Evolutionary conservation across 768 basidiomycete species (phyloP).

Genomic region (Trichaptum fuscoviolaceum): DNA sequence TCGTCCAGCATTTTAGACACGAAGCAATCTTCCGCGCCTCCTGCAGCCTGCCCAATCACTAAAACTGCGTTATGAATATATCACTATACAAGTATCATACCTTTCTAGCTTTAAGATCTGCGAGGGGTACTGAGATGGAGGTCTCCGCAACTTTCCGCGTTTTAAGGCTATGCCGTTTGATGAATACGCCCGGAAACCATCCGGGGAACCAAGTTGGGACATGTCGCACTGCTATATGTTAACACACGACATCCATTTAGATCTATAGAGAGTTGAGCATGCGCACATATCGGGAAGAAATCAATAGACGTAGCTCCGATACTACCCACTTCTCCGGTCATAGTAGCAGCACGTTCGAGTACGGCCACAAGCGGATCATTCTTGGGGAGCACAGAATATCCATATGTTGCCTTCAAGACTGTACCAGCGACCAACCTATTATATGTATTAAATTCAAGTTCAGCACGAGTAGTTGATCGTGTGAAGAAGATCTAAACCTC

Average conservation of each 20-base stretch:
- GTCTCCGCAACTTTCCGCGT: background rate
- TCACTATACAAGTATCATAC: background rate
- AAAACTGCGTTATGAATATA: background rate
- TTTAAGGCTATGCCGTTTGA: background rate
- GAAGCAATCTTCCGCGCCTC: background rate
- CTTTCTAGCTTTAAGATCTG: background rate
- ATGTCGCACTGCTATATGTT: background rate
- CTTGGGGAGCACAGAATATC: slow-evolving; percentile 1
- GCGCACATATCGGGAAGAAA: background rate
- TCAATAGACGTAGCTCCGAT: background rate
- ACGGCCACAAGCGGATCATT: background rate
- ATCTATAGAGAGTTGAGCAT: background rate
- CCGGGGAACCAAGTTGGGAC: background rate
- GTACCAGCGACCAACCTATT: background rate
- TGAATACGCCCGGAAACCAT: background rate
- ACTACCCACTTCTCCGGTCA: background rate
- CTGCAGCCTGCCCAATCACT: background rate
- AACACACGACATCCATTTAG: background rate
- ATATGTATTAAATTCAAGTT: background rate
- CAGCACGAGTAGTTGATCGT: background rate
- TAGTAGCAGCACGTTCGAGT: background rate
- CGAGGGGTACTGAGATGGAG: background rate
- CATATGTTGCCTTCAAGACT: slow-evolving; percentile 1
- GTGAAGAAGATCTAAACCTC: background rate
- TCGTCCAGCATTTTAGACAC: background rate